Base-by-base conservation (phyloP, 108 stramenopile species). In the Skeletonema menzelii region DNA sequence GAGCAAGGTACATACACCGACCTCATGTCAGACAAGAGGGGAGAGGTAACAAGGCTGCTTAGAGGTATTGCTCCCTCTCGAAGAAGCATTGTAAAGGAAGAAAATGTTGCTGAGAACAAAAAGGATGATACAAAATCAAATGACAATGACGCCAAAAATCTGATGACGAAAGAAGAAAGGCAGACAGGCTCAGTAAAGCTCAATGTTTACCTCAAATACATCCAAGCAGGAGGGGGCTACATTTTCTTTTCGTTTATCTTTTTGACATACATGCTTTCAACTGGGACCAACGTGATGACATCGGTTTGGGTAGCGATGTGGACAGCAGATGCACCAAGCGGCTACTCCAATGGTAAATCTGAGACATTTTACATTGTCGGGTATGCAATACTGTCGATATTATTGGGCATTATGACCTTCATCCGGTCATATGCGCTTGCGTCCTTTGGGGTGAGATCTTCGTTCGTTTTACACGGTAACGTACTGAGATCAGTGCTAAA, bases 1-100 rank as follows among this genome's bases (percentile, higher is more conserved):
- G 93, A 96, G 73, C 84, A 86, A 56, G 93, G 93, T 13, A 84
- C 84, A 4, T 91, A 82, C 69, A 59, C 69, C 10, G 88, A 87
- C 10, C 84, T 96, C 4, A 78, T 83, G 40, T 76, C 83, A 27
- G 63, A 79, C 24, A 66, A 84, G 37, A 59, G 67, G 1, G 87
- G 91, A n/a, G 92, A 94, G 67, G 83, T 94, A 38, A 70, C 79
- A 35, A 73, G 92, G 3, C 61, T 94, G 8, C 77, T 94, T 65
- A 72, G 65, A 27, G 73, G 81, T 38, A 56, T 76, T 30, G 4
- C 79, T 49, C 69, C 55, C 27, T 72, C 79, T 20, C 49, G 70
- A 19, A 70, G 46, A 59, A 69, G 55, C 12, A 2, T 24, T 35
- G 28, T 31, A 56, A 77, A 31, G 72, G 38, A 57, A 13, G 59